Evolutionary conservation across 495 filamentous ascomycete species (phyloP).

Genomic region (Talaromyces thailandensis): DNA sequence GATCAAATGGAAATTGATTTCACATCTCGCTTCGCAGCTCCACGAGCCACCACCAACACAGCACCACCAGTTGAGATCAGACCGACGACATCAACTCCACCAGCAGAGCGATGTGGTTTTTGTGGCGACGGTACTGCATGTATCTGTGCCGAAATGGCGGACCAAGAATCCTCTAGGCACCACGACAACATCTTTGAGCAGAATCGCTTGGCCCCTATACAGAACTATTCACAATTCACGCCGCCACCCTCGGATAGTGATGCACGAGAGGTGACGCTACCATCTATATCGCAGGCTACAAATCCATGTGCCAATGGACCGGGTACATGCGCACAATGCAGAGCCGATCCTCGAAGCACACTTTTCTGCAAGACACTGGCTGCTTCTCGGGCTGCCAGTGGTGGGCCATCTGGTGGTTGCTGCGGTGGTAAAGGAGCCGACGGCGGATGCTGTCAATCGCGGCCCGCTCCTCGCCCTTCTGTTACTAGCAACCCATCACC

Average conservation of each 20-base stretch:
- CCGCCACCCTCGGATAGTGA: slow-evolving; percentile 63
- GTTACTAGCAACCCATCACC: slow-evolving; percentile 14
- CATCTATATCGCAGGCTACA: slow-evolving; percentile 33
- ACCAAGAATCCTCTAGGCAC: slow-evolving; percentile 29
- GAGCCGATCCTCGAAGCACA: slow-evolving; percentile 65
- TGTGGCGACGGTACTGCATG: slow-evolving; percentile 78
- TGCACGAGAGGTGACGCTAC: slow-evolving; percentile 37
- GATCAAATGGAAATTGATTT: slow-evolving; percentile 70
- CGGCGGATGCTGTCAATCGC: slow-evolving; percentile 44
- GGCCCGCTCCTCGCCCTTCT: slow-evolving; percentile 9
- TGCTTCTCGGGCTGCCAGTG: slow-evolving; percentile 43
- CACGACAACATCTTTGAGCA: slow-evolving; percentile 25
- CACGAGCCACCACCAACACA: slow-evolving; percentile 16
- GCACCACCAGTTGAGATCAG: slow-evolving; percentile 17
- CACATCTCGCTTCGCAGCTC: slow-evolving; percentile 52
- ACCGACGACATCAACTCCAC: slow-evolving; percentile 24
- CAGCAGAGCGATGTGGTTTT: slow-evolving; percentile 73
- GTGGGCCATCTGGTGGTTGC: slow-evolving; percentile 32
- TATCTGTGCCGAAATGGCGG: slow-evolving; percentile 68
- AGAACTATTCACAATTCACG: slow-evolving; percentile 49
- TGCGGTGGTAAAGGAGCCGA: slow-evolving; percentile 38
- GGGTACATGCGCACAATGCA: slow-evolving; percentile 73
- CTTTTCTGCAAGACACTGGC: slow-evolving; percentile 83
- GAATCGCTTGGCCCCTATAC: slow-evolving; percentile 36
- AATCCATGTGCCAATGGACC: slow-evolving; percentile 60